Evolutionary conservation across 2,329 filamentous ascomycete species (phyloP).

Genomic region (Nigrograna mackinnonii): DNA sequence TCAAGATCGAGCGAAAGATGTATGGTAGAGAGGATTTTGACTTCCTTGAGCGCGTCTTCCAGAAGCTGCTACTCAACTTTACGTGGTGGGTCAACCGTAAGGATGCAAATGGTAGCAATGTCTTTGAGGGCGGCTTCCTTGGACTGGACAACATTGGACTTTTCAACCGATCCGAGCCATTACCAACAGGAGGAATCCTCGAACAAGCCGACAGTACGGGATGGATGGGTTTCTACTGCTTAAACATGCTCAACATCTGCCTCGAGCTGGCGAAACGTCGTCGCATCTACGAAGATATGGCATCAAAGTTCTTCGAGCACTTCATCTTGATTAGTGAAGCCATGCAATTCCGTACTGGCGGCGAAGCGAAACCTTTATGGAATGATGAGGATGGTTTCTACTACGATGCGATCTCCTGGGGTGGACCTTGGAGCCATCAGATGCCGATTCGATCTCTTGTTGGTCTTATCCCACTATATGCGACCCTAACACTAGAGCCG

Average conservation of each 20-base stretch:
- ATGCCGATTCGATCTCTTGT: conserved; percentile 90
- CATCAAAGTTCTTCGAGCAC: conserved; percentile 98
- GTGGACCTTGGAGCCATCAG: conserved; percentile 90
- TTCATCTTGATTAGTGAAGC: conserved; percentile 98
- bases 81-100: conserved; percentile 99
- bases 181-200: conserved; percentile 89
- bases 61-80: conserved; percentile 93
- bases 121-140: conserved; percentile 95
- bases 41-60: conserved; percentile 94
- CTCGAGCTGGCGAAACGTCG: conserved; percentile 94
- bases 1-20: conserved; percentile 98
- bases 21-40: conserved; percentile 94
- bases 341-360: conserved; percentile 74
- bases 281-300: conserved; percentile 93
- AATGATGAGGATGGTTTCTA: conserved; percentile 98
- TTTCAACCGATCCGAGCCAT: conserved; percentile 94
- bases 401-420: conserved; percentile 97
- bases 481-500: conserved; percentile 88
- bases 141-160: conserved; percentile 96
- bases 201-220: conserved; percentile 98
- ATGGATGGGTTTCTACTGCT: conserved; percentile 98
- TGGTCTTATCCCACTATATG: conserved; percentile 90
- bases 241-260: conserved; percentile 96
- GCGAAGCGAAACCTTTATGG: conserved; percentile 84
- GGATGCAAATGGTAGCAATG: conserved; percentile 91